Evolutionary conservation across 495 filamentous ascomycete species (phyloP).

Genomic region (Penicillium ochrochloron): DNA sequence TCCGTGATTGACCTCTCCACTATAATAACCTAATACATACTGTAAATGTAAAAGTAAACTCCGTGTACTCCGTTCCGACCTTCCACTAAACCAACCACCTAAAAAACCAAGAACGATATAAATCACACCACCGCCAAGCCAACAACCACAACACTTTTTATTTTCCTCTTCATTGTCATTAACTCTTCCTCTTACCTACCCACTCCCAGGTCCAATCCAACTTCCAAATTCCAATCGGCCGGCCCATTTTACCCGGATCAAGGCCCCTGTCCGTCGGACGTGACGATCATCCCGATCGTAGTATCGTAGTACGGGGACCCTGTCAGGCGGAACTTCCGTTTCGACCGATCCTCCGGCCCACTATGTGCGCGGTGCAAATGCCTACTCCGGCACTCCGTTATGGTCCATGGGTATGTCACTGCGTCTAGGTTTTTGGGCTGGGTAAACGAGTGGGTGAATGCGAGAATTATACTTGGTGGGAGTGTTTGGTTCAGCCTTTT

Average conservation of each 20-base stretch:
- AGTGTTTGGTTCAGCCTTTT: not conserved
- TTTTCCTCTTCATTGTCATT: not conserved
- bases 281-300: conserved; percentile 16
- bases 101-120: not conserved
- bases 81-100: too few species aligned
- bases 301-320: not conserved
- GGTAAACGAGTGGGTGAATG: not conserved
- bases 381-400: not conserved
- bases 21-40: too few species aligned
- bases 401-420: not conserved
- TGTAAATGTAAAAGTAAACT: not conserved
- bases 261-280: conserved; percentile 11
- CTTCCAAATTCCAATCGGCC: not conserved
- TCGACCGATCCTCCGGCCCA: conserved; percentile 25
- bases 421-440: not conserved
- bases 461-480: not conserved
- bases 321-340: conserved; percentile 29
- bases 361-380: not conserved
- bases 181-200: not conserved
- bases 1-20: not conserved
- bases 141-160: not conserved
- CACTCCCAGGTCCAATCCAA: not conserved
- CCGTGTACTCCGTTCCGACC: not conserved
- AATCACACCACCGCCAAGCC: not conserved
- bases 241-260: conserved; percentile 10